A percentile compares a stretch with the other conserved stretches of the same genome.
phyloP scores from a whole-genome alignment of 106 monocot genomes.

The Dioscorea zingiberensis region DNA sequence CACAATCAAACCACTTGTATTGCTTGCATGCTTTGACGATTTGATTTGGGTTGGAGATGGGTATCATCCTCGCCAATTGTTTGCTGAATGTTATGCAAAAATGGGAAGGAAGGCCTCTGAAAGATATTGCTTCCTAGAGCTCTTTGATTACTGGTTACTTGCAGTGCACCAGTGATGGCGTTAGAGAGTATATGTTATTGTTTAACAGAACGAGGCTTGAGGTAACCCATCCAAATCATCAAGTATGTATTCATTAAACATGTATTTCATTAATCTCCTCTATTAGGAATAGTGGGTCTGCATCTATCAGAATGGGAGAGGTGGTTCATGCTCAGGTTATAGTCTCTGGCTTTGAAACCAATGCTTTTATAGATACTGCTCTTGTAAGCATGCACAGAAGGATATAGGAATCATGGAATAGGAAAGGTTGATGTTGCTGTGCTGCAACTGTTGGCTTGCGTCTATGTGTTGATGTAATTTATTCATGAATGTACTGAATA shows the following conservation, averaged over 20 bases:
- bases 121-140: slow-evolving; percentile 61
- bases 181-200: slow-evolving; percentile 19
- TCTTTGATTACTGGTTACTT: slow-evolving; percentile 49
- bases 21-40: slow-evolving; percentile 31
- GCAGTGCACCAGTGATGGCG: slow-evolving; percentile 1
- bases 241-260: too few relatives aligned
- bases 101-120: slow-evolving; percentile 26
- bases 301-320: too few relatives aligned
- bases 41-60: slow-evolving; percentile 19
- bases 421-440: slow-evolving; percentile 21
- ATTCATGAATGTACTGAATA: too few relatives aligned
- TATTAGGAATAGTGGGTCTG: too few relatives aligned
- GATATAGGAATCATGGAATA: slow-evolving; percentile 39
- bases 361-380: too few relatives aligned
- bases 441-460: too few relatives aligned
- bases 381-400: too few relatives aligned
- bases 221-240: slow-evolving; percentile 29
- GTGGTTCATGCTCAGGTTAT: too few relatives aligned
- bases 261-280: too few relatives aligned
- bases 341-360: too few relatives aligned
- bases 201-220: slow-evolving; percentile 32
- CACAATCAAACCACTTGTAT: slow-evolving; percentile 6
- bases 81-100: slow-evolving; percentile 41
- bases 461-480: too few relatives aligned
- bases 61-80: slow-evolving; percentile 39